Evolutionary conservation across 768 basidiomycete genomes (phyloP).

Genomic region (Boletus subcaerulescens): DNA sequence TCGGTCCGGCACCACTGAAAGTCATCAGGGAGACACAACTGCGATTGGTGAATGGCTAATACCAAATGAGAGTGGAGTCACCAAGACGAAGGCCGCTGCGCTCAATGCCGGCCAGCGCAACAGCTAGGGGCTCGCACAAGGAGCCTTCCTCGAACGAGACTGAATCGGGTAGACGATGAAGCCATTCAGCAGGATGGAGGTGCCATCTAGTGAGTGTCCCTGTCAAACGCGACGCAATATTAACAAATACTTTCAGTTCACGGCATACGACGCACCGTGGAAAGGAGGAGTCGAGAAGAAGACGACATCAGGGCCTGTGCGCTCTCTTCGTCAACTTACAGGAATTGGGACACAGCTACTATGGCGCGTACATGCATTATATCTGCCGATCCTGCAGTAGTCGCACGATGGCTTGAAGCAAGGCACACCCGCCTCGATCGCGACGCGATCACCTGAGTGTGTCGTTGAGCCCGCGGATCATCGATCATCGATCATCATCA

Average conservation of each 20-base stretch:
- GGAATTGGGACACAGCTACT: neutral
- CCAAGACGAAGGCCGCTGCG: slow-evolving; percentile 63
- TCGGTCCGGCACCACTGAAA: slow-evolving; percentile 62
- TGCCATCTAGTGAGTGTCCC: slow-evolving; percentile 66
- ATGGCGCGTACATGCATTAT: slow-evolving; percentile 50
- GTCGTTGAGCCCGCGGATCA: neutral
- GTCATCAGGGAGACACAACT: slow-evolving; percentile 12
- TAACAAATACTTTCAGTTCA: neutral
- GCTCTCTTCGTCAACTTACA: neutral
- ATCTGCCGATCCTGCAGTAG: slow-evolving; percentile 59
- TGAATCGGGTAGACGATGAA: slow-evolving; percentile 59
- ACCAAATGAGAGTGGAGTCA: slow-evolving; percentile 63
- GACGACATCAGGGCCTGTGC: slow-evolving; percentile 42
- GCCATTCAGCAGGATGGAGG: slow-evolving; percentile 64
- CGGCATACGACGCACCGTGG: slow-evolving; percentile 42
- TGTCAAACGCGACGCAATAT: slow-evolving; percentile 17
- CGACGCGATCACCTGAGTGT: slow-evolving; percentile 57
- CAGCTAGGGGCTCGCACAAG: slow-evolving; percentile 64
- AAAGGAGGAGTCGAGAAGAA: slow-evolving; percentile 73
- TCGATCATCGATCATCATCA: neutral
- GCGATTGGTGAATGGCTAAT: neutral
- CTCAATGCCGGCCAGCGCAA: slow-evolving; percentile 66
- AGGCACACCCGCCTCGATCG: slow-evolving; percentile 68
- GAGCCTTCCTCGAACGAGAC: slow-evolving; percentile 68
- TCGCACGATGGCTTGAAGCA: slow-evolving; percentile 62